Conservation (phyloP, 192 early-diverging fungal genomes). For the Backusella psychrophila region DNA sequence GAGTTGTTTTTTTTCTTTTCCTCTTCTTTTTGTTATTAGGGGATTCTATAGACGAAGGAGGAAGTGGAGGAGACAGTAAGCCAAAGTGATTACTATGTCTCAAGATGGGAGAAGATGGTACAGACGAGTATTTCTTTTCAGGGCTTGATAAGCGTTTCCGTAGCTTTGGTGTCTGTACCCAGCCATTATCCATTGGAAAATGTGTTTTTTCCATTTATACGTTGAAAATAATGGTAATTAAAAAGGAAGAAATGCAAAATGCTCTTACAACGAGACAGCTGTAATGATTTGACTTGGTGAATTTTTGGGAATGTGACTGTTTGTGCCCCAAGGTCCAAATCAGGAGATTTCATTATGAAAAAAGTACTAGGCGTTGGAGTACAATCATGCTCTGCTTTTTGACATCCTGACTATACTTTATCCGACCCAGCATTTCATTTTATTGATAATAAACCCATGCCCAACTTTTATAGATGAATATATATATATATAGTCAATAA, state of each 20-base stretch:
- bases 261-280: background rate
- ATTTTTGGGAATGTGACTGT: background rate
- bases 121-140: conserved; percentile 9
- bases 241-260: background rate
- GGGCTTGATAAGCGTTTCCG: background rate
- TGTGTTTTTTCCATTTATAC: background rate
- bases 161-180: conserved; percentile 10
- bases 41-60: background rate
- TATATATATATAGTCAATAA: background rate
- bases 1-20: no score
- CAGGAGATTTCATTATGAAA: background rate
- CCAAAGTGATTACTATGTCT: background rate
- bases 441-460: no score
- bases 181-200: conserved; percentile 6
- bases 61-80: background rate
- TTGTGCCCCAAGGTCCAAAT: background rate
- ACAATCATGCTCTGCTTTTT: no score
- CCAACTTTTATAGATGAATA: no score
- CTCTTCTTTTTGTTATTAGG: conserved; percentile 4
- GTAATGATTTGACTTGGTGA: background rate
- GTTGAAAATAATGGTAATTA: background rate
- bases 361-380: no score
- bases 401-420: no score
- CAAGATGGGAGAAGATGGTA: background rate
- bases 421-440: no score